A percentile compares a stretch with the other conserved stretches of the same genome.
These are phyloP conservation scores for Phytopythium cucurbitacearum DNA, from an alignment of 352 stramenopile genomes.

Conservation along the genomic window DNA sequence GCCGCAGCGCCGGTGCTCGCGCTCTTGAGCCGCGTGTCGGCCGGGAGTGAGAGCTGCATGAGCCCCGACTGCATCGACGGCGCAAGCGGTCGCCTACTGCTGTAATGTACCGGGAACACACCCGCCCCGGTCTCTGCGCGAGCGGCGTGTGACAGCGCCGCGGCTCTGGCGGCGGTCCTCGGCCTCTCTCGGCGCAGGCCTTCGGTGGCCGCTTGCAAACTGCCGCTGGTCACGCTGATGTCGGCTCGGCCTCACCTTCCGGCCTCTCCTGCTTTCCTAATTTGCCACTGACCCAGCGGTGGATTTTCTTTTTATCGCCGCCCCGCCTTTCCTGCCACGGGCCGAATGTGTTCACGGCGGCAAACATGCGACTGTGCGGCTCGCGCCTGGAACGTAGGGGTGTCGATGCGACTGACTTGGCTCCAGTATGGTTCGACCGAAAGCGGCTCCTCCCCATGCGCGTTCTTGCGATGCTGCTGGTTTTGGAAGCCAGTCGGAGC, in stretches of 20 bases:
- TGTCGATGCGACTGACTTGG: not conserved
- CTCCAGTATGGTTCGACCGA: not conserved
- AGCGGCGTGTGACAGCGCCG: not conserved
- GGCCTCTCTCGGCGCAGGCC: too few relatives aligned
- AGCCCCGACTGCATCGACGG: too few relatives aligned
- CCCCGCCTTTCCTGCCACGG: not conserved
- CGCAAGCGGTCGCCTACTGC: not conserved
- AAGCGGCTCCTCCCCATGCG: too few relatives aligned
- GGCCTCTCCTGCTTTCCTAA: too few relatives aligned
- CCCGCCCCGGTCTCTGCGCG: not conserved
- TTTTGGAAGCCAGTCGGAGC: too few relatives aligned
- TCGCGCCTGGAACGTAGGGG: too few relatives aligned
- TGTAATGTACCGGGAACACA: not conserved
- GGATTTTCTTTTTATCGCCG: not conserved
- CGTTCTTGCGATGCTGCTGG: too few relatives aligned
- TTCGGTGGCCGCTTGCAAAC: too few relatives aligned
- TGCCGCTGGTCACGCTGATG: too few relatives aligned
- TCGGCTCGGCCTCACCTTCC: too few relatives aligned
- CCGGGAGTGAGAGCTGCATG: too few relatives aligned
- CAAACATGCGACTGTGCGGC: not conserved
- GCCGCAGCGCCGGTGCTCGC: slow-evolving; percentile 1
- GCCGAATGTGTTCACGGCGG: not conserved
- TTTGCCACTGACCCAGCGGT: not conserved
- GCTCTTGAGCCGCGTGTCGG: not conserved
- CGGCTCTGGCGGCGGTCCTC: not conserved